Conservation (phyloP, 1,139 yeast genomes). For the Kluyveromyces sp. region DNA sequence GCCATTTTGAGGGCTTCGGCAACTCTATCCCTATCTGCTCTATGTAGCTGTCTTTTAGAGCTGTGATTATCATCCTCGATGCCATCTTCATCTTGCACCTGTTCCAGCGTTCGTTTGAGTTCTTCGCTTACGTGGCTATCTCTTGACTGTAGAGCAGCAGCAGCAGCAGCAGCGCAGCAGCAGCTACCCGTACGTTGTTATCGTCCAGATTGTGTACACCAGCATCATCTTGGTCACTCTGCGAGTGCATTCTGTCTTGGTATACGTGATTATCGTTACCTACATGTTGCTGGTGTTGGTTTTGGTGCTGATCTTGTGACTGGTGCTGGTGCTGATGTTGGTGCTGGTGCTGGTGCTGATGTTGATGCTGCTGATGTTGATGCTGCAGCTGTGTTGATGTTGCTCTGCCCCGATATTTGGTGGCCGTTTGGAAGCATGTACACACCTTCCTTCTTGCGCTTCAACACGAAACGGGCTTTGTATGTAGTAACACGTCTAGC, state of each 20-base stretch:
- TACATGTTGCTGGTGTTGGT: not conserved
- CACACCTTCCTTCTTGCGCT: constrained; percentile 27
- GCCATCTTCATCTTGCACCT: constrained; percentile 10
- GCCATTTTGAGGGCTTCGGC: constrained; percentile 11
- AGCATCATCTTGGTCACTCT: constrained; percentile 2
- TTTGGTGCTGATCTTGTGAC: not conserved
- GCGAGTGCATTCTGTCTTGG: not conserved
- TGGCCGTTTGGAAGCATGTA: constrained; percentile 13
- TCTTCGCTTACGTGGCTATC: constrained; percentile 9
- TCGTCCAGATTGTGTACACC: constrained; percentile 6
- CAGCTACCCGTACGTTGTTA: constrained; percentile 22
- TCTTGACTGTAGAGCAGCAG: constrained; percentile 13
- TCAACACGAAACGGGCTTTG: constrained; percentile 29
- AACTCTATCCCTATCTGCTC: constrained; percentile 1
- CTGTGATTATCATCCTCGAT: constrained; percentile 7
- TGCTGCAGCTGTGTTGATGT: constrained; percentile 6
- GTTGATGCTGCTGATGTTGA: constrained; percentile 5
- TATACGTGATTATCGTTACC: not conserved
- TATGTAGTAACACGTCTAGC: constrained; percentile 30
- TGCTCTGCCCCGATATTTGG: constrained; percentile 5
- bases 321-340: not conserved
- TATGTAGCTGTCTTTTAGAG: constrained; percentile 4
- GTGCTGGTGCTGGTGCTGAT: not conserved
- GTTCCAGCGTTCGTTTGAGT: constrained; percentile 11
- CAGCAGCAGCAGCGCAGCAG: constrained; percentile 25